Conservation (phyloP, 345 rosid genomes). For the Balakata baccata region DNA sequence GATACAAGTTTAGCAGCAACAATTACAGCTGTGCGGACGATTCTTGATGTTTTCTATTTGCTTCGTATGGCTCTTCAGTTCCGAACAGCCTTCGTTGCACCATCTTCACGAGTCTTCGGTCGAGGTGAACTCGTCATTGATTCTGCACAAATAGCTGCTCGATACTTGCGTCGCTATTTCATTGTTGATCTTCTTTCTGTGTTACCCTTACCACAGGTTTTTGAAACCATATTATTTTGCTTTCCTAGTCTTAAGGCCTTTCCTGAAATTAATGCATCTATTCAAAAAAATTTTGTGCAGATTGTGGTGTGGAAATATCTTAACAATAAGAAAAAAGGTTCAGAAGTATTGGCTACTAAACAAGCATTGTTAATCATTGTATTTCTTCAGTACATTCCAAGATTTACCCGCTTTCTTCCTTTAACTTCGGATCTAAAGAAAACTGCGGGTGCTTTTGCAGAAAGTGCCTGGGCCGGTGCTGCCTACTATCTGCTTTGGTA, state of each 20-base stretch:
- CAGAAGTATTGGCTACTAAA: slow-evolving; percentile 60
- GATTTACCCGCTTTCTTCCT: slow-evolving; percentile 68
- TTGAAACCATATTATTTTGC: slow-evolving; percentile 2
- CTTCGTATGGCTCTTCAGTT: slow-evolving; percentile 73
- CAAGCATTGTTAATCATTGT: slow-evolving; percentile 52
- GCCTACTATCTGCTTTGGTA: slow-evolving; percentile 90
- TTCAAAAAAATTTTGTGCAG: slow-evolving; percentile 31
- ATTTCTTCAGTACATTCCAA: slow-evolving; percentile 70
- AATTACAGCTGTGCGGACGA: slow-evolving; percentile 53
- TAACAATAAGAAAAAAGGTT: slow-evolving; percentile 41
- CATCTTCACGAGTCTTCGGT: slow-evolving; percentile 89
- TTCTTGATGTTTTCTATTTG: slow-evolving; percentile 59
- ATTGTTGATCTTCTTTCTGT: slow-evolving; percentile 69
- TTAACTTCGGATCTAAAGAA: slow-evolving; percentile 77
- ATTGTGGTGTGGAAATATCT: slow-evolving; percentile 70
- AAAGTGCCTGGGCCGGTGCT: slow-evolving; percentile 78
- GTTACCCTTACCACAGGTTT: slow-evolving; percentile 82
- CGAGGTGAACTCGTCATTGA: slow-evolving; percentile 94
- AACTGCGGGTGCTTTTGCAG: slow-evolving; percentile 79
- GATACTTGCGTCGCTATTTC: slow-evolving; percentile 66
- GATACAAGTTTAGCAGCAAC: slow-evolving; percentile 56
- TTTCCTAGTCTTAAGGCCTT: not conserved
- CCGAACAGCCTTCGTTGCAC: slow-evolving; percentile 78
- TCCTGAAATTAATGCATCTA: not conserved
- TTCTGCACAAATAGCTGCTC: slow-evolving; percentile 63